Base-by-base conservation (phyloP, 768 basidiomycete species). In the Tulasnella sp. region DNA sequence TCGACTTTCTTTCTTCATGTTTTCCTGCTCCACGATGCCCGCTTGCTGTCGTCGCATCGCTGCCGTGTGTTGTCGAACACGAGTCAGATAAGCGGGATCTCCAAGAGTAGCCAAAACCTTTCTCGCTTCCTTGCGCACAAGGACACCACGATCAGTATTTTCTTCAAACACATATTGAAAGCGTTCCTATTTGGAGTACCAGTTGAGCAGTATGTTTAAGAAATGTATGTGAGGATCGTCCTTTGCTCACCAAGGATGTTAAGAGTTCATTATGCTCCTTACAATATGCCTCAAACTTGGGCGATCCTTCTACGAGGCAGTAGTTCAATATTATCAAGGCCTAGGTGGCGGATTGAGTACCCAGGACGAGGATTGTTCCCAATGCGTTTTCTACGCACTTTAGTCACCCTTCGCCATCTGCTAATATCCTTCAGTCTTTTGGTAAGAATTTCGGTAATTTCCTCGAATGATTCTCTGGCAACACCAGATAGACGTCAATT, bases 261-360 rank as follows among this genome's bases (percentile, higher is more conserved):
- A 51, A 25, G 28, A 51, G 49, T 7, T 42, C 49, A 13, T 42
- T 24, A 13, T 51, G 16, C 40, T 31, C 24, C 37, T 41, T 22
- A 42, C 49, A 51, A 25, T 40, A 51, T 29, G 44, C 39, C 37
- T 20, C 35, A 34, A 51, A 51, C 29, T 34, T 29, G 15, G 31
- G 31, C n/a, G 49, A 41, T 2, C 39, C 39, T 41, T 51, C 49
- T 28, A 42, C 40, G 28, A 51, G 20, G 49, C 49, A 51, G 29
- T 51, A 51, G 25, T 51, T 16, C 6, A 51, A 22, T 19, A 51
- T 31, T 24, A 51, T 51, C 40, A 51, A 31, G 6, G 49, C 49
- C 49, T 51, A 13, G n/a, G 35, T 2, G 10, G 7, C 25, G 15
- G 45, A n/a, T n/a, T n/a, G n/a, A n/a, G n/a, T n/a, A n/a, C n/a